A percentile compares a stretch with the other conserved stretches of the same genome.
phyloP scores from a whole-genome alignment of 495 filamentous ascomycete genomes.

The Lepidopterella palustris region DNA sequence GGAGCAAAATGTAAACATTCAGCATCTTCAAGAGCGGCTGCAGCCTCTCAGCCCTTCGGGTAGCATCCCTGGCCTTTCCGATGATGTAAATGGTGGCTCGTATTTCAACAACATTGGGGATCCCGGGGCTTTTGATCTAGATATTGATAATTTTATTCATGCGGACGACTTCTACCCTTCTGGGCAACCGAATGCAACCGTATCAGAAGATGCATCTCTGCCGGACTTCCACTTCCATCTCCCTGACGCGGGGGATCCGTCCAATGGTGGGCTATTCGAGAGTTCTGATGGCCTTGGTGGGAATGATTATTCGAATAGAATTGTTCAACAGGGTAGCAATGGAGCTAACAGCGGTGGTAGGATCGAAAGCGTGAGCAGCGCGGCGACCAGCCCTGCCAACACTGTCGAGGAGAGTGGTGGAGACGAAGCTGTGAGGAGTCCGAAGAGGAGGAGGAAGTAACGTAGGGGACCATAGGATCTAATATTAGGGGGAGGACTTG shows the following conservation, averaged over 20 bases:
- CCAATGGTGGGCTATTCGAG: neutral
- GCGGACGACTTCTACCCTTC: neutral
- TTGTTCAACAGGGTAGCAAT: neutral
- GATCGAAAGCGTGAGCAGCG: slow-evolving; percentile 9
- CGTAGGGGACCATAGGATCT: neutral
- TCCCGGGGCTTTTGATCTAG: neutral
- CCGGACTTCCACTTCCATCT: neutral
- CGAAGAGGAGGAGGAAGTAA: neutral
- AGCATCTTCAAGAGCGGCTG: slow-evolving; percentile 61
- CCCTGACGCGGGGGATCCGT: neutral
- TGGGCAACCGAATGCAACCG: neutral
- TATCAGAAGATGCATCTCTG: neutral
- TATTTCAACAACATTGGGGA: neutral
- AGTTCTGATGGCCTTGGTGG: neutral
- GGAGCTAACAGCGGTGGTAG: neutral
- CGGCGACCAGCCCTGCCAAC: neutral
- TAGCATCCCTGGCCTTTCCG: slow-evolving; percentile 61
- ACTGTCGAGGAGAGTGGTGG: slow-evolving; percentile 1
- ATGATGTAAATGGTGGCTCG: neutral
- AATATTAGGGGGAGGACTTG: neutral
- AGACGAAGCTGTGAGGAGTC: neutral
- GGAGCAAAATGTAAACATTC: slow-evolving; percentile 64
- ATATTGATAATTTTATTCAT: neutral
- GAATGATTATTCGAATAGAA: neutral
- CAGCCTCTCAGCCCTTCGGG: slow-evolving; percentile 75